Base-by-base conservation (phyloP, 2,329 filamentous ascomycete genomes). In the Trichoderma atroviride region DNA sequence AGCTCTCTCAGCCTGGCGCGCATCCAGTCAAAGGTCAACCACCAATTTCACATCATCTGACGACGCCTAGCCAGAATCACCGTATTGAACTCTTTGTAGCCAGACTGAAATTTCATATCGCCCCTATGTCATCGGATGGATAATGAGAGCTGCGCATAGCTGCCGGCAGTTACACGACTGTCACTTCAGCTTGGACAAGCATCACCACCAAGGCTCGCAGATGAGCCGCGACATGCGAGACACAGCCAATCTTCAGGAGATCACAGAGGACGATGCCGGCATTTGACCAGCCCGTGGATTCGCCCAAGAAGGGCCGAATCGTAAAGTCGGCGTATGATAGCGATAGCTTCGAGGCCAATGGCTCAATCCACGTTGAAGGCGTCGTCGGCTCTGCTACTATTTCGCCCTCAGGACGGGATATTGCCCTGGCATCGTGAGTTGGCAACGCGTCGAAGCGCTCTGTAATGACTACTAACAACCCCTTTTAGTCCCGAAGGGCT, bases 341-440 rank as follows among this genome's bases (percentile, higher is more conserved):
- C 79, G 89, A 92, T 67, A 97, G 92, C 40, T 97, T 97, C 74
- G 93, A 94, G 74, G 88, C 91, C 72, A 91, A 96, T 80, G 91
- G 92, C 64, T 92, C 91, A 1, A 94, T 97, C 74, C 89, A 92
- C 75, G 92, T 97, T 63, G 91, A 94, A 72, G 87, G 87, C n/a
- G 80, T 88, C 27, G 93, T 97, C 64, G 94, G 94, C 59, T 96
- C 95, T 6, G 94, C 95, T 74, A 95, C 93, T 70, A 97, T 97
- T 80, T 96, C 94, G 24, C 94, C 94, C 2, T 94, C 91, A 71
- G 94, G 95, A 60, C 88, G 95, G 75, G 95, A 97, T 81, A 89
- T 97, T 69, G 94, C 95, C 43, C 85, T 97, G 72, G 95, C 94
- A 67, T 96, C 93, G 85, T 87, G 76, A 80, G 85, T 81, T 69